phyloP scores from a whole-genome alignment of 2,329 filamentous ascomycete genomes.

The Spiromastix sp. region DNA sequence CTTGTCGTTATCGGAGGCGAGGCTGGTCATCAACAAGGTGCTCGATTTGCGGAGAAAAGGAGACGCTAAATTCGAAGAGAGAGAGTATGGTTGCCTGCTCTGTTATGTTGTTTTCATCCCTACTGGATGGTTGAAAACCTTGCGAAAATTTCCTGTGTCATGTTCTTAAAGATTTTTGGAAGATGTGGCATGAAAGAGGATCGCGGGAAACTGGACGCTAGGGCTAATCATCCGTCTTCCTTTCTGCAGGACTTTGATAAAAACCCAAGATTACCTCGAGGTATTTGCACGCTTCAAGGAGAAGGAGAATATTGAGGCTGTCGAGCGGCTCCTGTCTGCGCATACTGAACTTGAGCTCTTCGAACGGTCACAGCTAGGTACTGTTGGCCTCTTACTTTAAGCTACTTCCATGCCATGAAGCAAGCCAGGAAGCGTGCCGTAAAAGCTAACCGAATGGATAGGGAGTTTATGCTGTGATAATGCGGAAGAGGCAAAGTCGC shows the following conservation, averaged over 20 bases:
- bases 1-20: slow-evolving; percentile 82
- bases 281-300: slow-evolving; percentile 93
- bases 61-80: slow-evolving; percentile 73
- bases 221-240: neutral
- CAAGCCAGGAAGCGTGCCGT: slow-evolving; percentile 7
- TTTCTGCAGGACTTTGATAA: slow-evolving; percentile 53
- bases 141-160: too few relatives aligned
- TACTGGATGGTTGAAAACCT: slow-evolving; percentile 5
- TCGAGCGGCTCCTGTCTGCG: slow-evolving; percentile 72
- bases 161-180: neutral
- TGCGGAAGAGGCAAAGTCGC: slow-evolving; percentile 89
- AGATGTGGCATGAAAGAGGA: too few relatives aligned
- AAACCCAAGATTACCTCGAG: slow-evolving; percentile 87
- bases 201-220: too few relatives aligned
- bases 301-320: slow-evolving; percentile 88
- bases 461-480: slow-evolving; percentile 86
- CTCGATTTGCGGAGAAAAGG: slow-evolving; percentile 69
- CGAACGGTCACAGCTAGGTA: slow-evolving; percentile 85
- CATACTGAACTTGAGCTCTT: slow-evolving; percentile 75
- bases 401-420: slow-evolving; percentile 17
- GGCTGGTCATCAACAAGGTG: slow-evolving; percentile 83
- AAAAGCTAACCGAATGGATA: slow-evolving; percentile 25
- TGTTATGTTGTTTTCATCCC: neutral
- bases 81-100: slow-evolving; percentile 49
- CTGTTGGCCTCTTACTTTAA: too few relatives aligned